Evolutionary conservation across 257 asterid genomes (phyloP), one percentile per base, ranked within the genome.

Genomic region (Galeopsis tetrahit): DNA sequence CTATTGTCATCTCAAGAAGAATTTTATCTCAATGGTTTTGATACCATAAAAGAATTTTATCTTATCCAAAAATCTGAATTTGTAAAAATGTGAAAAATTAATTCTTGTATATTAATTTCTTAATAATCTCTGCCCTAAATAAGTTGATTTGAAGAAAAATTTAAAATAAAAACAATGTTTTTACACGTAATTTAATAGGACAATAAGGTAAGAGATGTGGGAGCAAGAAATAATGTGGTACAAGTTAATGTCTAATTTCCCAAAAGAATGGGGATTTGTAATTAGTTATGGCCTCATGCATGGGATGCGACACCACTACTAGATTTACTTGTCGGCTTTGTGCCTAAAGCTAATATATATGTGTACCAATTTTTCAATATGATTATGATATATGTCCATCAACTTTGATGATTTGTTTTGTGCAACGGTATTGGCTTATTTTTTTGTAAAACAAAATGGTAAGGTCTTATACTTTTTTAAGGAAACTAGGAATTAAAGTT

Each of bases 241-340:
- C 49, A 68, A 79, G 34, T 33, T 59, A 7, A 8, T 66, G 71
- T 60, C 51, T 33, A 36, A 73, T 17, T n/a, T 68, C 35, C 48
- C 69, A 57, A 55, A 68, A 55, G 40, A 66, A n/a, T 70, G 59
- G 58, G 61, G 67, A 59, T 32, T 33, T 42, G 28, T 60, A 31
- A 40, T 39, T 53, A 5, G 40, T 32, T 49, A 44, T 6, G 7
- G 13, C 62, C 31, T 51, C 64, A 53, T 66, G 35, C 64, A 53
- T 66, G 35, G 39, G 75, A 75, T 46, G 42, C 51, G 71, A 70
- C 79, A 64, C 56, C 77, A 74, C 68, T 48, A 28, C 4, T 14
- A 32, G 63, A 77, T 72, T 72, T 80, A 43, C 64, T 77, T 77
- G 77, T 74, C 74, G 63, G 40, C 5, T 9, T 73, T 73, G 69